Conservation (phyloP, 371 early-diverging fungal species). For the Phascolomyces articulosus region DNA sequence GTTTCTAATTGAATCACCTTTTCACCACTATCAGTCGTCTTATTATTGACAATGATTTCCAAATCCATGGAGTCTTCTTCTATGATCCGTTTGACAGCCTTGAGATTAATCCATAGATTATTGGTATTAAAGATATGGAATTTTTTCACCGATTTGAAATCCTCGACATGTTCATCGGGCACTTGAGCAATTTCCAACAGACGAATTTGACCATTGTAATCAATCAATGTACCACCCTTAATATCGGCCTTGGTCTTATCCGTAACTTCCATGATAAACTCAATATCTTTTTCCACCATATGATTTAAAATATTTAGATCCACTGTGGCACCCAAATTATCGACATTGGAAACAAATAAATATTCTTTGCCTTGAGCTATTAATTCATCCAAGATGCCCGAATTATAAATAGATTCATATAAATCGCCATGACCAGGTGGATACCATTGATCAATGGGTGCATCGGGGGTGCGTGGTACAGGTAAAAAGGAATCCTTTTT, state of each 20-base stretch:
- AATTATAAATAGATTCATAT: constrained; percentile 92
- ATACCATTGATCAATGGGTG: constrained; percentile 70
- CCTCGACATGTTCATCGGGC: constrained; percentile 94
- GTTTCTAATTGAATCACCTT: constrained; percentile 99
- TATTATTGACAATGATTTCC: constrained; percentile 98
- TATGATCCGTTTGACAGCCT: constrained; percentile 94
- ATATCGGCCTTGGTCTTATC: constrained; percentile 99
- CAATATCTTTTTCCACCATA: constrained; percentile 87
- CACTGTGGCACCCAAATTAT: constrained; percentile 99
- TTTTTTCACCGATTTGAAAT: constrained; percentile 99
- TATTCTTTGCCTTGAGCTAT: constrained; percentile 98
- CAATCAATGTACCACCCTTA: constrained; percentile 99
- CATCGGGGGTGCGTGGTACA: constrained; percentile 67
- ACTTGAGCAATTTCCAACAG: constrained; percentile 99
- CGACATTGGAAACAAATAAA: constrained; percentile 99
- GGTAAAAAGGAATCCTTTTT: constrained; percentile 94
- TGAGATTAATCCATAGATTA: constrained; percentile 97
- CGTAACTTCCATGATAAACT: constrained; percentile 99
- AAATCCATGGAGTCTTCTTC: constrained; percentile 82
- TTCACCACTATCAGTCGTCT: constrained; percentile 84
- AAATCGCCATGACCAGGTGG: constrained; percentile 99
- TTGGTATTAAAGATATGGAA: constrained; percentile 99
- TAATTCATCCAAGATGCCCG: constrained; percentile 95
- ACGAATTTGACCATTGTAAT: constrained; percentile 94
- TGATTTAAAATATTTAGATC: constrained; percentile 94